Base-by-base conservation (phyloP, 2,329 filamentous ascomycete genomes). In the Beauveria bassiana region DNA sequence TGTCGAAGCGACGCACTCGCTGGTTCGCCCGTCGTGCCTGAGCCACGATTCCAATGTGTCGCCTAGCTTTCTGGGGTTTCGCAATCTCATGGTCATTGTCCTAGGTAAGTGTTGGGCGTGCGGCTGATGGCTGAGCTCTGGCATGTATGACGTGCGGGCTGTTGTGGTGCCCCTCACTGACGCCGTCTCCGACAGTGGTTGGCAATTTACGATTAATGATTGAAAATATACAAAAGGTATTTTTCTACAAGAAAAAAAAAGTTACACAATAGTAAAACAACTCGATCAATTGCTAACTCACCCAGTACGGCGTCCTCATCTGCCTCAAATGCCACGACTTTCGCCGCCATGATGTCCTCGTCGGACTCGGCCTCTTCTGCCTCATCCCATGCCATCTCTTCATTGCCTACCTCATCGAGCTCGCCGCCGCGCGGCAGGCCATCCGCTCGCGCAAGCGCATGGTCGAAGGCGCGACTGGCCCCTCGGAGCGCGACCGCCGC, bases 71-170 rank as follows among this genome's bases (percentile, higher is more conserved):
- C 77, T 96, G 18, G 95, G 95, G 0, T 98, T 99, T 72, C 83
- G 93, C 63, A 99, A 99, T 72, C 82, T 99, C 65, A 96, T 97
- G 91, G 90, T 96, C 45, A 87, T 98, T 70, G 91, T 97, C 43
- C 77, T 96, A 64, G 86, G 91, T 95, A 81, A 65, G 82, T 24
- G 42, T 38, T 49, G 26, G n/a, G 20, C 14, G 28, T 38, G 18
- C 54, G 3, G 9, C 40, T 24, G 18, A 26, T 49, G 46, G 43
- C 24, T n/a, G 28, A 6, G 43, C 16, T 38, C 22, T 55, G 45
- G 45, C 59, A 56, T 55, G 20, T 28, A 56, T 43, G 59, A 60
- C 49, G 57, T 60, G 46, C 20, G 45, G 28, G n/a, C 5, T 50
- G 28, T 58, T 58, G 38, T 14, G n/a, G 50, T 56, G 60, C 53